Conservation (phyloP, 2,329 filamentous ascomycete genomes). For the Alternaria longipes region DNA sequence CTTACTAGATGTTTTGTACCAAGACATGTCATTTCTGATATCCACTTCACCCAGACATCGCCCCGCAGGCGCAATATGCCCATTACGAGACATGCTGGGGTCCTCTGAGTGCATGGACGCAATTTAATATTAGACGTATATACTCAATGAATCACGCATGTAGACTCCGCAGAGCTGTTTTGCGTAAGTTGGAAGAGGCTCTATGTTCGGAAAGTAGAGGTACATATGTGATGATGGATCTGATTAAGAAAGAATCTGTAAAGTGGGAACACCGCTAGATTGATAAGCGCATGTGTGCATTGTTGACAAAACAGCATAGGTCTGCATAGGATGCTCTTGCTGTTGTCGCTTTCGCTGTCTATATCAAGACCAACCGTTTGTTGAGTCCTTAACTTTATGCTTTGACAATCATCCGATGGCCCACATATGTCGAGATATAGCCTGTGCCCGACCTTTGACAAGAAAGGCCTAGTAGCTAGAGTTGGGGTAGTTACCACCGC, state of each 20-base stretch:
- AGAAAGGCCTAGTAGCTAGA: conserved; percentile 21
- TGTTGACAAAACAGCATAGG: background rate
- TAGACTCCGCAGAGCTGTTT: background rate
- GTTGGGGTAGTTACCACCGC: conserved; percentile 35
- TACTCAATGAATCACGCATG: background rate
- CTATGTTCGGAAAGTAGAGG: background rate
- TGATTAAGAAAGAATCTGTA: background rate
- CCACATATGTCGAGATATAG: rapidly evolving
- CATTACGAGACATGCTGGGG: background rate
- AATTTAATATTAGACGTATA: background rate
- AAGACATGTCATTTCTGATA: background rate
- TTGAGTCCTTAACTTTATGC: background rate
- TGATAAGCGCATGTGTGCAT: background rate
- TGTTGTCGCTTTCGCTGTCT: background rate
- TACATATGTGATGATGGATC: background rate
- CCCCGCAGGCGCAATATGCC: background rate
- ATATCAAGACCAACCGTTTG: background rate
- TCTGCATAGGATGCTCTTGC: background rate
- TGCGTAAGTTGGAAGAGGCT: background rate
- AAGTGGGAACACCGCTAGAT: background rate
- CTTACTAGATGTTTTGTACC: background rate
- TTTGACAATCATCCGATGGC: background rate
- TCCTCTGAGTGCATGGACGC: background rate
- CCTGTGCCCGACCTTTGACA: background rate
- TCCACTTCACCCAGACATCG: background rate